phyloP scores from a whole-genome alignment of 306 rosid genomes.

The Arachis hypogaea region DNA sequence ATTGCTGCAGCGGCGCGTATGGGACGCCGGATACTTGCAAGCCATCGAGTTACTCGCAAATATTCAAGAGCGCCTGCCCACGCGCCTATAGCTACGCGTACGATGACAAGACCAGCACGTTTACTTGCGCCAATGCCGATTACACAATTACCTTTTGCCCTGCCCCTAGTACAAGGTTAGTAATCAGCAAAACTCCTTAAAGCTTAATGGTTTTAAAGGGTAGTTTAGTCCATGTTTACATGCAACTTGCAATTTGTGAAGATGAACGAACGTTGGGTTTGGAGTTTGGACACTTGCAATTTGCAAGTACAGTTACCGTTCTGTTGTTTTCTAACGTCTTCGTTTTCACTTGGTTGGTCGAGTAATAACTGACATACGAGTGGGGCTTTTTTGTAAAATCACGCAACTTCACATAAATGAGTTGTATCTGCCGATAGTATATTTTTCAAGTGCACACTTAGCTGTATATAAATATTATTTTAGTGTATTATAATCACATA shows the following conservation, averaged over 20 bases:
- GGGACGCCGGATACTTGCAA: constrained; percentile 64
- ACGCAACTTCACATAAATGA: too few species aligned
- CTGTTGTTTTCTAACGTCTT: not conserved
- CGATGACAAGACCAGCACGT: constrained; percentile 79
- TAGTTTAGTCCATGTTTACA: not conserved
- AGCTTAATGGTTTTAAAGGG: not conserved
- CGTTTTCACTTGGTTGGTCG: not conserved
- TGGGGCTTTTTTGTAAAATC: too few species aligned
- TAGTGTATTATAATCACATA: not conserved
- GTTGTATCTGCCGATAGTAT: too few species aligned
- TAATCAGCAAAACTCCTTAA: not conserved
- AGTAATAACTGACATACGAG: too few species aligned
- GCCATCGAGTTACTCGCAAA: constrained; percentile 69
- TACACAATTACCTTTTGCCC: constrained; percentile 82
- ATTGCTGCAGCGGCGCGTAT: constrained; percentile 80
- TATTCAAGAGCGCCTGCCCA: constrained; percentile 86
- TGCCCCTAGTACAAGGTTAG: constrained; percentile 59
- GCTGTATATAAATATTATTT: not conserved
- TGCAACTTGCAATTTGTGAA: not conserved
- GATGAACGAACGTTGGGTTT: not conserved
- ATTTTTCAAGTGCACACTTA: too few species aligned
- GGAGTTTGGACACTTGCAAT: not conserved
- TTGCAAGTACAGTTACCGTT: not conserved
- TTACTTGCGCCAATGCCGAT: constrained; percentile 73
- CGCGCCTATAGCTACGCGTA: constrained; percentile 90